These are phyloP conservation scores for Groenewaldozyma auringiensis DNA, from an alignment of 1,139 yeast species.

Conservation along the genomic window DNA sequence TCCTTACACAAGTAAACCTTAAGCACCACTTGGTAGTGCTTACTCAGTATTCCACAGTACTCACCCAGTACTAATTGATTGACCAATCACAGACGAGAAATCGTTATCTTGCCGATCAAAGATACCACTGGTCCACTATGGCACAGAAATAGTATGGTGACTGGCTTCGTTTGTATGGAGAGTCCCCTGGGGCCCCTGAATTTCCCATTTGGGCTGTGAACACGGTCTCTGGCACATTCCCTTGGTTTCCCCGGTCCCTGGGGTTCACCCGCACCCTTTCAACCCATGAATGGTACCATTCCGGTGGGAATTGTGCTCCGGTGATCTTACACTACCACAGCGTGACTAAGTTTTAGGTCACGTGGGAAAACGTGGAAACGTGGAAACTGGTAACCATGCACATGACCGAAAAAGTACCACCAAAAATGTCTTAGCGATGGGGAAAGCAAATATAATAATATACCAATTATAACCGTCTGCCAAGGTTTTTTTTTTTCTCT, in stretches of 20 bases:
- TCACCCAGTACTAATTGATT: too few species aligned
- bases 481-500: background rate
- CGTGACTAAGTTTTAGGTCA: too few species aligned
- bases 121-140: too few species aligned
- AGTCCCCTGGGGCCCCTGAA: background rate
- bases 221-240: too few species aligned
- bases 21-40: too few species aligned
- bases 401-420: too few species aligned
- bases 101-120: background rate
- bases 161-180: background rate
- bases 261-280: background rate
- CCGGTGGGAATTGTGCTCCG: background rate
- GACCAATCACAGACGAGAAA: slow-evolving; percentile 1
- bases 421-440: background rate
- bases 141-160: background rate
- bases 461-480: background rate
- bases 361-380: too few species aligned
- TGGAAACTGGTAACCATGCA: too few species aligned
- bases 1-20: too few species aligned
- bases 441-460: too few species aligned
- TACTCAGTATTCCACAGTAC: too few species aligned
- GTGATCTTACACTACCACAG: background rate
- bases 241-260: too few species aligned
- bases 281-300: background rate
- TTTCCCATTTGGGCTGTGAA: background rate